Evolutionary conservation across 2,329 filamentous ascomycete species (phyloP), one percentile per base, ranked within the genome.

Genomic region (Daldinia sp.): DNA sequence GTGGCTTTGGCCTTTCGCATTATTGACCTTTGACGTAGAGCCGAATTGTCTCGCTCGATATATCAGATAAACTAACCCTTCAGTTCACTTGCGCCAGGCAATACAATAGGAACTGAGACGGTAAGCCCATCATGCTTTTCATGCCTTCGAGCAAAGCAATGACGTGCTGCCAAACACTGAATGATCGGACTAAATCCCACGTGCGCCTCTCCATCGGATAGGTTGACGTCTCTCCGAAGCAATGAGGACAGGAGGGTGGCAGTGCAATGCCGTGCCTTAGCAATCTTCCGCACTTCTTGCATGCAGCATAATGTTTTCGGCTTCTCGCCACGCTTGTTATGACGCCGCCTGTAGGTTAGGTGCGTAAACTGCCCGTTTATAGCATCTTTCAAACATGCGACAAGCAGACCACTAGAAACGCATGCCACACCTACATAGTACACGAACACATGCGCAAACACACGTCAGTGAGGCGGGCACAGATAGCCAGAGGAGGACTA

Each of bases 401-500:
- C 32, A 47, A 54, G 51, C 52, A 63, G 45, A 27, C 52, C 60
- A 55, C 63, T 66, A 61, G 53, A 63, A 43, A 63, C 8, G 49
- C 57, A 64, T 61, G 63, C 39, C 59, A 61, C 56, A 50, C 30
- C 41, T 51, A 49, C 11, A 15, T 15, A 23, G 29, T 32, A 39
- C 37, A 53, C 48, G 21, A 13, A 35, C 35, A 23, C 50, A 58
- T 23, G 47, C 39, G 48, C 47, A 53, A 19, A 32, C 45, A 48
- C 7, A 49, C 37, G 30, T 37, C 29, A 45, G 29, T 50, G 19
- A 58, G 63, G 43, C 55, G 49, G 52, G 61, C 41, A 56, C 39
- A 48, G 56, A 52, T 21, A 52, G 49, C 34, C 48, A 58, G 63
- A n/a, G 63, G 23, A 41, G 52, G 53, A 53, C 63, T 66, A 43